Base-by-base conservation (phyloP, 257 asterid genomes). In the Capsicum baccatum region DNA sequence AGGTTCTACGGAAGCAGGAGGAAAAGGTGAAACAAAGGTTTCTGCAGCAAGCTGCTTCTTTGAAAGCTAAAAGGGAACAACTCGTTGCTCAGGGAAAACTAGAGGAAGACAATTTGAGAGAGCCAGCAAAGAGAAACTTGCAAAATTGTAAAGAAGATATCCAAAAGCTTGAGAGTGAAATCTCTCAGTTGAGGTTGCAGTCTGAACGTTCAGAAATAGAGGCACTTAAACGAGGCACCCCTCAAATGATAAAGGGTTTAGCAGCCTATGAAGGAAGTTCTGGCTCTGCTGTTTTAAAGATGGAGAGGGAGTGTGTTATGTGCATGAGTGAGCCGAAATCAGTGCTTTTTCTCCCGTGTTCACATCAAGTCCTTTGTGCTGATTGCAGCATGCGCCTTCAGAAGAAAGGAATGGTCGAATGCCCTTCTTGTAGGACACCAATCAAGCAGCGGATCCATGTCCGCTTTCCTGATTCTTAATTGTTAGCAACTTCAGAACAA, bases 231-330 rank as follows among this genome's bases (percentile, higher is more conserved):
- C 50, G 79, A 10, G 82, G 86, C 15, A 82, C 50, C 80, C 91
- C 92, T 54, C 83, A 81, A 79, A 71, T 12, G 44, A 35, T 60
- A 7, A 89, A 92, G 86, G 89, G 92, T 74, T 68, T 90, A 85
- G 88, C 92, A 3, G 92, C 73, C 54, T 88, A 86, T 84, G 87
- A 88, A 85, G 93, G 89, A 83, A 88, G 79, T 82, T 84, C 83
- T 73, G 89, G 86, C 56, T 86, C 74, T 7, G 87, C 79, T 59
- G 82, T 76, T 39, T 86, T 88, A 3, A 88, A 85, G 21, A 93
- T 88, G 1, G 97, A 96, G 56, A 88, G 97, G 88, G 99, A 96
- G 79, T 96, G 99, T 6, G 92, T 94, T n/a, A 91, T 96, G 97
- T 96, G 98, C 73, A 84, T 96, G 98, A 83, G 89, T 0, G 96